A percentile compares a stretch with the other conserved stretches of the same genome.
Conservation (phyloP, 495 filamentous ascomycete genomes). For the Oidiodendron maius region DNA sequence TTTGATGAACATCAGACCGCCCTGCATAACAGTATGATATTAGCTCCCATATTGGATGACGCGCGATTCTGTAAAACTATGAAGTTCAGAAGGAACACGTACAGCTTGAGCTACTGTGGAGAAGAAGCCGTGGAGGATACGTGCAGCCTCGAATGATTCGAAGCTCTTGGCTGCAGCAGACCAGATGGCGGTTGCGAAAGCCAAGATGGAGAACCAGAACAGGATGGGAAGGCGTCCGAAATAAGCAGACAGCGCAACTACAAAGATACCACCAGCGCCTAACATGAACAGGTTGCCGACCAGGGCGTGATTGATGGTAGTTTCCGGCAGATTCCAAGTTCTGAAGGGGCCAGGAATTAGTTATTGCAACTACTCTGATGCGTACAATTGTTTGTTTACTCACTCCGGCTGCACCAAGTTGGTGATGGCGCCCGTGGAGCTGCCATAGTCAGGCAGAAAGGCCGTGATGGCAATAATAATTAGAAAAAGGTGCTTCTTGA, state of each 20-base stretch:
- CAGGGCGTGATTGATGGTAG: neutral
- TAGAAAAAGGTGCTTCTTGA: slow-evolving; percentile 9
- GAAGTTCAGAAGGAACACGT: neutral
- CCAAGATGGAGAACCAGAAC: slow-evolving; percentile 8
- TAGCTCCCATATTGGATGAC: too few relatives aligned
- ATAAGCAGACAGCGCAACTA: neutral
- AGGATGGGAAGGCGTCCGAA: slow-evolving; percentile 3
- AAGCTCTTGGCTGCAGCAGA: neutral
- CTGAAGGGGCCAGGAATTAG: too few relatives aligned
- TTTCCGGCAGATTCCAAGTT: neutral
- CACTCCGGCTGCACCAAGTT: neutral
- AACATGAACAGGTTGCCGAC: slow-evolving; percentile 5
- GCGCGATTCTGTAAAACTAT: too few relatives aligned
- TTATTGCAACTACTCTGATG: too few relatives aligned
- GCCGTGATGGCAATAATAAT: slow-evolving; percentile 2
- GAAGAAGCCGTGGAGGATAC: slow-evolving; percentile 6
- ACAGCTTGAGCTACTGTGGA: neutral
- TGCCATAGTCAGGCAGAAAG: slow-evolving; percentile 4
- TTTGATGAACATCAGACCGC: slow-evolving; percentile 22
- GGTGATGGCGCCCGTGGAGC: neutral
- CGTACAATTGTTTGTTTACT: too few relatives aligned
- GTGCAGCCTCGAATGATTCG: neutral
- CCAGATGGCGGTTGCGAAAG: neutral
- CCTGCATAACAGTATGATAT: too few relatives aligned
- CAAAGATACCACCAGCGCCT: slow-evolving; percentile 1